Base-by-base conservation (phyloP, 2,329 filamentous ascomycete species). In the Verticillium zaregamsianum region DNA sequence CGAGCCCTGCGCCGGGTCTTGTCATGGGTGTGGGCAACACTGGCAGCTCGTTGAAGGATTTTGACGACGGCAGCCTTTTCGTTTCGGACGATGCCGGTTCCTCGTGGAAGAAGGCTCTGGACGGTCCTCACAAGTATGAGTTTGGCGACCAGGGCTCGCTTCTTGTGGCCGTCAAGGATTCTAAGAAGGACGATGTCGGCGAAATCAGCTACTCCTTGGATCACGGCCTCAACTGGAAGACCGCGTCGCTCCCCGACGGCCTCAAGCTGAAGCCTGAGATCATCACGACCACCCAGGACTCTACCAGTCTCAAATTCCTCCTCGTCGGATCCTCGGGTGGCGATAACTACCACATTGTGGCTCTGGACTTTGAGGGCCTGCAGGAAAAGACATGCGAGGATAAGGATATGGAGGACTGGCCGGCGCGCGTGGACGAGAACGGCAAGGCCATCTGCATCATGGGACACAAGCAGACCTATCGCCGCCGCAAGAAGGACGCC, bases 1-100 rank as follows among this genome's bases (percentile, higher is more conserved):
- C 94, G 2, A 98, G 93, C 69, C 91, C 92, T 1, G 94, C 95
- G 0, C 94, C 95, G 3, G 96, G 95, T 8, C 82, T 99, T 61
- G 86, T 97, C 23, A 96, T 99, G 91, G 96, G 90, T 17, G 87
- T 96, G 59, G 95, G 95, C 62, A 99, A 99, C 73, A 92, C 86
- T 5, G 95, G 96, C 59, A 86, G 90, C 23, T 79, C 83, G 59
- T 82, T 99, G 7, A 84, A 87, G 64, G 76, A 81, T 7, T 94
- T 93, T 70, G 79, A 80, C 3, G 86, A 97, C 11, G 89, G 92
- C 14, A 86, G 91, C 72, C 84, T 97, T 1, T 98, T 88, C 71
- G 87, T 98, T 31, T 99, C 95, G 0, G 91, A 97, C 70, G 88
- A 98, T 74, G 94, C 93, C 23, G 95, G 95, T 49, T 77, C 92